Conservation (phyloP, 1,284 basidiomycete species). For the Mycena citricolor region DNA sequence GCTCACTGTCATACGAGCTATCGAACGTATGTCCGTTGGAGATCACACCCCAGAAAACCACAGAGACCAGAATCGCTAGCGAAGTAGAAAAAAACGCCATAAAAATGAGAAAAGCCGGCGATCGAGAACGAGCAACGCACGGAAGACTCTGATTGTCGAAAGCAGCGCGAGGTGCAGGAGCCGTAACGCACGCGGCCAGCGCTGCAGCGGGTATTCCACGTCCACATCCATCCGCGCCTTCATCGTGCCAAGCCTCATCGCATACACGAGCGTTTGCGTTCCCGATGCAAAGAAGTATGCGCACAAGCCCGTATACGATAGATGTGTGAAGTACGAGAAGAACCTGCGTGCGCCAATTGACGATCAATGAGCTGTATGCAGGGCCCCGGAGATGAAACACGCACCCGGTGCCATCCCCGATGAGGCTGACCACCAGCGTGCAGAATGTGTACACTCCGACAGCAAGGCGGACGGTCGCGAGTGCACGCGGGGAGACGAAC, state of each 20-base stretch:
- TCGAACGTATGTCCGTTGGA: slow-evolving; percentile 42
- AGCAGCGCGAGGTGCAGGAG: slow-evolving; percentile 55
- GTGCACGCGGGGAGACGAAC: slow-evolving; percentile 43
- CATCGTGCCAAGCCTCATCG: slow-evolving; percentile 29
- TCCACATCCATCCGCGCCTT: too few relatives aligned
- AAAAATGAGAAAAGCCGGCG: slow-evolving; percentile 2
- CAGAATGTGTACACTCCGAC: slow-evolving; percentile 55
- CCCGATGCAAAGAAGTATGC: slow-evolving; percentile 63
- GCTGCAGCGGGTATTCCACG: slow-evolving; percentile 61
- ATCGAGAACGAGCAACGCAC: slow-evolving; percentile 43
- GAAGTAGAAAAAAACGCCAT: neutral
- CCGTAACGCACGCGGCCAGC: slow-evolving; percentile 56
- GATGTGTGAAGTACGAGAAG: slow-evolving; percentile 59
- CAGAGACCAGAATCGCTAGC: slow-evolving; percentile 65
- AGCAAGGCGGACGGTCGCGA: slow-evolving; percentile 49
- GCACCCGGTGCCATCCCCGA: slow-evolving; percentile 32
- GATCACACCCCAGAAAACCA: slow-evolving; percentile 66
- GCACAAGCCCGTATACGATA: slow-evolving; percentile 61
- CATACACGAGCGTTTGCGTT: slow-evolving; percentile 53
- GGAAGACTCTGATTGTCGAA: slow-evolving; percentile 54
- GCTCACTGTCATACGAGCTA: slow-evolving; percentile 30
- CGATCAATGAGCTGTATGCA: slow-evolving; percentile 1
- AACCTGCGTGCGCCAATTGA: slow-evolving; percentile 36
- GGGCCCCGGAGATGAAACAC: slow-evolving; percentile 2
- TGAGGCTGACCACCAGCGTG: slow-evolving; percentile 38